phyloP scores from a whole-genome alignment of 2,329 filamentous ascomycete genomes.

The Xylariaceae sp. region DNA sequence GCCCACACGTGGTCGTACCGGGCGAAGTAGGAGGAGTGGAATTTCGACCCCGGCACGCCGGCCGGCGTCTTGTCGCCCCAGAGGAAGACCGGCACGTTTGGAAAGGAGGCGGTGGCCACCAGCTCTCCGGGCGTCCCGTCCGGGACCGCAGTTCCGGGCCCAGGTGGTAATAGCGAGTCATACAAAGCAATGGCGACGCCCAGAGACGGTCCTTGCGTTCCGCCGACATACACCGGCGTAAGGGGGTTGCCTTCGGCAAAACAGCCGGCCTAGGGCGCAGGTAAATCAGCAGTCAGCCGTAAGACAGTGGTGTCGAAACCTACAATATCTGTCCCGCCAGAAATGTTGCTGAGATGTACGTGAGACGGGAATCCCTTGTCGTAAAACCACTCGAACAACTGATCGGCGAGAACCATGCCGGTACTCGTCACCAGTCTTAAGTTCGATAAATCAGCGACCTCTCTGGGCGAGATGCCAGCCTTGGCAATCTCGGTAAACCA shows the following conservation, averaged over 20 bases:
- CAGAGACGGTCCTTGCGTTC: conserved; percentile 53
- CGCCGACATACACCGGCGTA: conserved; percentile 64
- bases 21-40: conserved; percentile 63
- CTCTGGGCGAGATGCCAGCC: conserved; percentile 61
- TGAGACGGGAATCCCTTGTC: conserved; percentile 68
- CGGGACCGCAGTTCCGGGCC: conserved; percentile 47
- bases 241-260: conserved; percentile 69
- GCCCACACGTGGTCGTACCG: conserved; percentile 74
- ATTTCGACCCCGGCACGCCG: conserved; percentile 56
- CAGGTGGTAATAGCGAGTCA: conserved; percentile 60
- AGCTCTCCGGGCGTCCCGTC: conserved; percentile 73
- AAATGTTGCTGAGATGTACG: conserved; percentile 73
- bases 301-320: conserved; percentile 27
- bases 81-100: conserved; percentile 72
- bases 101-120: conserved; percentile 70
- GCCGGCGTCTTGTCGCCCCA: conserved; percentile 54
- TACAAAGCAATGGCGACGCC: conserved; percentile 60
- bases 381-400: conserved; percentile 79
- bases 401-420: conserved; percentile 79
- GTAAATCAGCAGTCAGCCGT: conserved; percentile 15
- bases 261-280: conserved; percentile 54
- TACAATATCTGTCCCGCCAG: conserved; percentile 77
- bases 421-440: conserved; percentile 69
- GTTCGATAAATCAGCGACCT: conserved; percentile 63
- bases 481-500: conserved; percentile 76